Evolutionary conservation across 345 rosid genomes (phyloP).

Genomic region (Isatis tinctoria): DNA sequence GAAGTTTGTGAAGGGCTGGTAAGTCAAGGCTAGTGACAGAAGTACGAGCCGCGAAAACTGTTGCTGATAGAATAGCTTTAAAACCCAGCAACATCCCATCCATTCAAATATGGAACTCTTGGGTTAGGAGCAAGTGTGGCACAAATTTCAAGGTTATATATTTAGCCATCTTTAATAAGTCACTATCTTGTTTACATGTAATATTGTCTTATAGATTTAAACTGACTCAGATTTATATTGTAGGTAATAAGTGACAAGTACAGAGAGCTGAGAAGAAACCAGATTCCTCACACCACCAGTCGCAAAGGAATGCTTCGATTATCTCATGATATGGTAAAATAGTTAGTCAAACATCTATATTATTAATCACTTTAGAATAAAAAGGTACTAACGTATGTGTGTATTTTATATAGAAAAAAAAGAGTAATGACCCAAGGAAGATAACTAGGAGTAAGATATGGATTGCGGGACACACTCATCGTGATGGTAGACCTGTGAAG

Average conservation of each 20-base stretch:
- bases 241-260: not conserved
- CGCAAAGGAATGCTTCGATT: too few species aligned
- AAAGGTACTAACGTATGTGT: too few species aligned
- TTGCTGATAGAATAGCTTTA: too few species aligned
- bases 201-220: not conserved
- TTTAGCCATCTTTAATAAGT: not conserved
- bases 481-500: too few species aligned
- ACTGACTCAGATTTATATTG: not conserved
- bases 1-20: too few species aligned
- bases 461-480: not conserved
- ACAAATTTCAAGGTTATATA: not conserved
- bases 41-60: too few species aligned
- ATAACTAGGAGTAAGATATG: not conserved
- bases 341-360: not conserved
- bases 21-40: too few species aligned
- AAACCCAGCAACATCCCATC: too few species aligned
- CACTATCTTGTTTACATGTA: not conserved
- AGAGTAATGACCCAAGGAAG: not conserved
- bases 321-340: too few species aligned
- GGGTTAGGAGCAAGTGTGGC: not conserved
- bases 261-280: not conserved
- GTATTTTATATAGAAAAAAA: not conserved
- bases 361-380: too few species aligned
- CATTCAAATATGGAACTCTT: not conserved
- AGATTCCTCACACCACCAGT: too few species aligned